Conservation (phyloP, 192 early-diverging fungal species). For the Mortierella antarctica region DNA sequence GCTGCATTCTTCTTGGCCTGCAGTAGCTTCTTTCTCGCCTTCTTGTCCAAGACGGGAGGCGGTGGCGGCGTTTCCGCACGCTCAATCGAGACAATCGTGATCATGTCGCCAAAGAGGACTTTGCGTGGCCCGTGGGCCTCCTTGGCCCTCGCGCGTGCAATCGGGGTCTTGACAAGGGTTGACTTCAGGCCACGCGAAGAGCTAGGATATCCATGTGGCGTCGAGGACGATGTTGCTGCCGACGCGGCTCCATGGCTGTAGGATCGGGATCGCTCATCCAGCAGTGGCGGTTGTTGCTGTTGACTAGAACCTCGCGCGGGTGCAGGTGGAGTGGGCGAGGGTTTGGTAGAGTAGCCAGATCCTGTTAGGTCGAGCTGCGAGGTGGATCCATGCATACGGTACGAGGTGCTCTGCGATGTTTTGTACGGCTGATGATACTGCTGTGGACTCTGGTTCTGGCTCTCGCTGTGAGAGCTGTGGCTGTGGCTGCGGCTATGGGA, state of each 20-base stretch:
- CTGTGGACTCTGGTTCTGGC: background rate
- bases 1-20: constrained; percentile 25
- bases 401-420: background rate
- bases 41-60: constrained; percentile 19
- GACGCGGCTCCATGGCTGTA: constrained; percentile 14
- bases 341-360: background rate
- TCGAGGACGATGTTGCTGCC: background rate
- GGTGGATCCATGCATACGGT: constrained; percentile 22
- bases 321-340: no score
- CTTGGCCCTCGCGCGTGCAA: constrained; percentile 44
- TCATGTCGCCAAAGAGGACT: constrained; percentile 51
- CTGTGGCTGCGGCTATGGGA: background rate
- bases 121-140: constrained; percentile 33
- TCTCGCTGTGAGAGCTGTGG: background rate
- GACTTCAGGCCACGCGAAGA: constrained; percentile 26
- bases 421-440: background rate
- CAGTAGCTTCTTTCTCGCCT: constrained; percentile 37
- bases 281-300: background rate
- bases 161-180: constrained; percentile 38
- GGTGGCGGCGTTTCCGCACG: constrained; percentile 41
- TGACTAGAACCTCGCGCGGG: constrained; percentile 1
- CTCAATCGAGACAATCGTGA: constrained; percentile 45
- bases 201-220: background rate
- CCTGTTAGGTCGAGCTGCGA: constrained; percentile 29
- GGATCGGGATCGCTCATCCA: constrained; percentile 12